Percentiles rank a stretch among this genome's conserved stretches.
Conservation (phyloP, 2,329 filamentous ascomycete species). For the Arthroderma sp. region DNA sequence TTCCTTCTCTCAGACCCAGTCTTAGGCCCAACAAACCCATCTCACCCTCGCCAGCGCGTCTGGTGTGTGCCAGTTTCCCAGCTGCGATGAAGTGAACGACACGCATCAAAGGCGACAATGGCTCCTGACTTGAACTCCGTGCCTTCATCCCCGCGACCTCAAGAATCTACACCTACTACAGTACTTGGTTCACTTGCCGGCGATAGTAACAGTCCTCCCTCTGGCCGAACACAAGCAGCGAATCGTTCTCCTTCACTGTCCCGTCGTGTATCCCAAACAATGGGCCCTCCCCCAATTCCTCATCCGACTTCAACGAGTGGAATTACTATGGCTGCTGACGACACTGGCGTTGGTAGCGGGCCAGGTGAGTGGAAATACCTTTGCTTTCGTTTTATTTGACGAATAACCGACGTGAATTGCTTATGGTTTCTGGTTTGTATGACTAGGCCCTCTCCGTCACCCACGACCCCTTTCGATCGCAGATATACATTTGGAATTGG, state of each 20-base stretch:
- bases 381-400: background rate
- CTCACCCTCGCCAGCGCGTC: too few relatives aligned
- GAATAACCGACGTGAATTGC: background rate
- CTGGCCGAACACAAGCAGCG: conserved; percentile 8
- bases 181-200: background rate
- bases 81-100: too few relatives aligned
- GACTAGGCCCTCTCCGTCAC: conserved; percentile 62
- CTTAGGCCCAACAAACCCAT: too few relatives aligned
- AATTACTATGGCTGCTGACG: conserved; percentile 19
- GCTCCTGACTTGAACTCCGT: conserved; percentile 37
- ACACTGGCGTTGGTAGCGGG: conserved; percentile 24
- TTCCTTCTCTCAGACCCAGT: too few relatives aligned
- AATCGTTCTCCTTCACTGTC: conserved; percentile 28
- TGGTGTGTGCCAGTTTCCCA: too few relatives aligned
- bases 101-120: conserved; percentile 21
- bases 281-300: conserved; percentile 29
- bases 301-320: conserved; percentile 18
- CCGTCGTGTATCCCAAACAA: conserved; percentile 35
- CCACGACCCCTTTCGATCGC: conserved; percentile 77
- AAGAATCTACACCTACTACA: conserved; percentile 9
- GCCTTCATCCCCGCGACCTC: conserved; percentile 22
- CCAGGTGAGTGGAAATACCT: conserved; percentile 23
- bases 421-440: background rate
- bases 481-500: conserved; percentile 76
- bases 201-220: background rate